Evolutionary conservation across 768 basidiomycete genomes (phyloP), one percentile per base, ranked within the genome.

Genomic region (Cystofilobasidium ferigula): DNA sequence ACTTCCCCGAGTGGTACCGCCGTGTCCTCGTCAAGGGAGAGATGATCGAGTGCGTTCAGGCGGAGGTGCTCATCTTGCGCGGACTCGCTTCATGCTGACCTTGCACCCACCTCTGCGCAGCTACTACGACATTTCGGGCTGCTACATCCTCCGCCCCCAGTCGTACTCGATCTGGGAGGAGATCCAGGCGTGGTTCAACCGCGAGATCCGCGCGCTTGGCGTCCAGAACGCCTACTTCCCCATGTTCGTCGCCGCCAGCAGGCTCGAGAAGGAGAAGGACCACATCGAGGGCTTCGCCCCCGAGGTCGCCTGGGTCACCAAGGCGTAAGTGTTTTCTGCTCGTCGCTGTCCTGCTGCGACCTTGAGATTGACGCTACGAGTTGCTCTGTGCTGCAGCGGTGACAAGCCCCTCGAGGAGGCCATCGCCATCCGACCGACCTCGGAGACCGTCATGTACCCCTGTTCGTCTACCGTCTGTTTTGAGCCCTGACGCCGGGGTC

Each of bases 271-370:
- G 61, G 95, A 99, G 77, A 98, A 98, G 79, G 85, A 98, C 72
- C 95, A 99, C 75, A 90, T 99, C 67, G 95, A 98, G 76, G 95
- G 95, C 2, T 99, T 99, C 79, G 94, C 94, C 64, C 93, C 95
- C 4, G 95, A 99, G 77, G 95, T 99, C 38, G 95, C 95, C n/a
- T 99, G 95, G 95, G 95, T 99, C 64, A 99, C 95, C 30, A 82
- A 83, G 77, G 94, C 94, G 88, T 91, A 73, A 74, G 89, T 67
- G 24, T 38, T 81, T 30, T 18, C n/a, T 28, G 57, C 51, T 54
- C 13, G n/a, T 54, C 51, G 26, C 48, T 43, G 7, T 2, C 28
- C 18, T 22, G 28, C 43, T 45, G 13, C 10, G 10, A 6, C 43
- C 14, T 35, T 57, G 38, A 24, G 26, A 9, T 9, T 51, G 10